A percentile compares a stretch with the other conserved stretches of the same genome.
Conservation (phyloP, 257 asterid species). For the Primulina huaijiensis region DNA sequence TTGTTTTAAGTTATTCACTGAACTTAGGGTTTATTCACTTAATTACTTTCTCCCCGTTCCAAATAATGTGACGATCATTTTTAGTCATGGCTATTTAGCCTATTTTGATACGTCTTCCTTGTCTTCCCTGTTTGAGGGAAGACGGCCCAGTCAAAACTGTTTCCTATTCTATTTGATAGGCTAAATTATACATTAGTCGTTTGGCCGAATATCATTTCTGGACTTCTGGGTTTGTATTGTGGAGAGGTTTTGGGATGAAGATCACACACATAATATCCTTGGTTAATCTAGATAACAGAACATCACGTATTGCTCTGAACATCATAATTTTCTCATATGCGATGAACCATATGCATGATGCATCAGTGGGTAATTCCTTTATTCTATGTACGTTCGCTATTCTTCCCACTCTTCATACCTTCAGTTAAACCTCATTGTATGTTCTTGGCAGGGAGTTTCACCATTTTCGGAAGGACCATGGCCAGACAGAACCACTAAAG, state of each 20-base stretch:
- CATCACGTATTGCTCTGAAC: neutral
- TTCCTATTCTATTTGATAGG: too few relatives aligned
- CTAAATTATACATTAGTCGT: too few relatives aligned
- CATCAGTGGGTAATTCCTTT: too few relatives aligned
- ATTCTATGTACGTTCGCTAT: neutral
- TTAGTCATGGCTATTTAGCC: neutral
- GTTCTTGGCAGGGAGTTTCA: slow-evolving; percentile 71
- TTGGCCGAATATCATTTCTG: too few relatives aligned
- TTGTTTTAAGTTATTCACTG: neutral
- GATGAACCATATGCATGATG: neutral
- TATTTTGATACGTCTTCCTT: neutral
- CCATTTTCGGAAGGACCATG: slow-evolving; percentile 51
- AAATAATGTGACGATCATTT: neutral
- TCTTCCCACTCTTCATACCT: neutral
- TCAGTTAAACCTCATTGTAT: neutral
- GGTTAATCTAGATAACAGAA: neutral
- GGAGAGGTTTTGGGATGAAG: neutral
- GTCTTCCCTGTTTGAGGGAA: neutral
- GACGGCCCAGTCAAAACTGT: too few relatives aligned
- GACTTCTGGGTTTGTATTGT: neutral
- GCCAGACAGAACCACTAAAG: slow-evolving; percentile 38
- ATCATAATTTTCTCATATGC: too few relatives aligned
- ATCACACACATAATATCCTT: neutral
- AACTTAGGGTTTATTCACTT: neutral
- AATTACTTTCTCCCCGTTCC: neutral